Conservation (phyloP, 108 stramenopile genomes). For the Aurantiochytrium sp. region DNA sequence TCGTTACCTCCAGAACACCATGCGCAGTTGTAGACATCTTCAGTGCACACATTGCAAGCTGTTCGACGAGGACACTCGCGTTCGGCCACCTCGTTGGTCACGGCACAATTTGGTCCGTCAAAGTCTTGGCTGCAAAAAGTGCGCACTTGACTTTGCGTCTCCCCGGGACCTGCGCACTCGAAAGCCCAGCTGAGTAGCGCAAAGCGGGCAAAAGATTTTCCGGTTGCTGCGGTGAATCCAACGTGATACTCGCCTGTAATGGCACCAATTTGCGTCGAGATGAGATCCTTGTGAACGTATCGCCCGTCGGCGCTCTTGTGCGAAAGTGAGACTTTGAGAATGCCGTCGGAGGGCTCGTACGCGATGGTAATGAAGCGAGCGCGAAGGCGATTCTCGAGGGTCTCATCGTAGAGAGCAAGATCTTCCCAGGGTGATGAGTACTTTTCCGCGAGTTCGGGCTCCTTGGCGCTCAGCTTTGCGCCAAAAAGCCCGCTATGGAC, state of each 20-base stretch:
- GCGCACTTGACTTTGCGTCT: background rate
- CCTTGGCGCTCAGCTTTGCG: background rate
- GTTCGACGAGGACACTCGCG: background rate
- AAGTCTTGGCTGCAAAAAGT: background rate
- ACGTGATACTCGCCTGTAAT: background rate
- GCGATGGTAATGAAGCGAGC: background rate
- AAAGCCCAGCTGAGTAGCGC: background rate
- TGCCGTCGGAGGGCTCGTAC: background rate
- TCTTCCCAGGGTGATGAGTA: background rate
- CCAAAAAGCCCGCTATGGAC: background rate
- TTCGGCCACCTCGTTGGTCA: background rate
- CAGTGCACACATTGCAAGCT: background rate
- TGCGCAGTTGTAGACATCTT: conserved; percentile 10
- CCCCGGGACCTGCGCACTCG: background rate
- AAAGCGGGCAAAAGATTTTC: background rate
- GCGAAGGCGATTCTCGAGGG: background rate
- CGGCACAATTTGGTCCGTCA: background rate
- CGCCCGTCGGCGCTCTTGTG: background rate
- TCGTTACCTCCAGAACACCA: background rate
- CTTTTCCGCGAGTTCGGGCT: background rate
- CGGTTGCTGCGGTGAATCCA: background rate
- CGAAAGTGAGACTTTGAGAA: background rate
- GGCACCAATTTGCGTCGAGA: background rate
- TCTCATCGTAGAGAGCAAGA: background rate
- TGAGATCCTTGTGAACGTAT: background rate